Base-by-base conservation (phyloP, 768 basidiomycete genomes). In the Lactifluus piperatus region DNA sequence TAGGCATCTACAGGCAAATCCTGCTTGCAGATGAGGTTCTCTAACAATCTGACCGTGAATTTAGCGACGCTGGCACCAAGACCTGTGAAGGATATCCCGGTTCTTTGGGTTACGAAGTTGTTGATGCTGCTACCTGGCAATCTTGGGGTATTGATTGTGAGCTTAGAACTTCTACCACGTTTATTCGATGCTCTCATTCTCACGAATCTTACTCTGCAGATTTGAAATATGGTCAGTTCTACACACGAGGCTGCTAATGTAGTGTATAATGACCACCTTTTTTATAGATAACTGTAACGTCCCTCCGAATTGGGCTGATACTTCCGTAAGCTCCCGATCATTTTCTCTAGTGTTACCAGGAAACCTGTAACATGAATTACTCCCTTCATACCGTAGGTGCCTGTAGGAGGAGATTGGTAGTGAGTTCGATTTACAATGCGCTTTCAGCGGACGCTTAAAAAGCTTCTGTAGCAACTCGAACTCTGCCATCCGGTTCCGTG, bases 81-180 rank as follows among this genome's bases (percentile, higher is more conserved):
- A 82, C 81, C 3, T 82, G 81, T 55, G 74, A 79, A 27, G 79
- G 79, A 26, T 82, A 66, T 64, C 81, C 81, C n/a, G 81, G 74
- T n/a, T 82, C 81, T 2, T 67, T 82, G 13, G 79, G 78, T 14
- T 70, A 72, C 49, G 81, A 83, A 63, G 62, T 51, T 11, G 68
- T 77, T 34, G 81, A 82, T 67, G 81, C 80, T 1, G 69, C 73
- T 22, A 80, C 81, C 5, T 83, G 78, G 64, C 71, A 65, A 53
- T 73, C 72, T 27, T 83, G 81, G 81, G 79, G 77, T 6, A 73
- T 83, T 43, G 81, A 82, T 60, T 81, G 71, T 71, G 46, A 58
- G 68, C 59, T 41, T 20, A 9, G 30, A 14, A 7, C 26, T 18
- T 14, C 44, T 32, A 16, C 4, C 9, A 36, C 22, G 4, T 9